Conservation (phyloP, 2,329 filamentous ascomycete species). For the Bipolaris gigantea region DNA sequence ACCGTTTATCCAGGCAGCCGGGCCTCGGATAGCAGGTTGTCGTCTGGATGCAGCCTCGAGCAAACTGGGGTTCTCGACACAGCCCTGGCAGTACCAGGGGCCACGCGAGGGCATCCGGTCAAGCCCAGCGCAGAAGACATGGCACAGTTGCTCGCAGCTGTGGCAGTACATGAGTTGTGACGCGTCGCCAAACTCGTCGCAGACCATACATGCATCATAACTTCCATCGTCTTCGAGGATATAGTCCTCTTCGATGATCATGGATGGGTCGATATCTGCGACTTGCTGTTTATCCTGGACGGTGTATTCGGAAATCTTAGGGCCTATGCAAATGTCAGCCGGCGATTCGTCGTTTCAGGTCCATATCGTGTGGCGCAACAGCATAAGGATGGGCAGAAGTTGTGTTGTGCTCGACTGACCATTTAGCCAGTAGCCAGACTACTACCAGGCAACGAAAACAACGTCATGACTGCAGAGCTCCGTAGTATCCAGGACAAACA, state of each 20-base stretch:
- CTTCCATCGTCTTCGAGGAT: slow-evolving; percentile 49
- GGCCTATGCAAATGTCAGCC: slow-evolving; percentile 47
- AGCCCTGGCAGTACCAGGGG: slow-evolving; percentile 90
- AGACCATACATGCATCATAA: slow-evolving; percentile 76
- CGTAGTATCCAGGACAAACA: slow-evolving; percentile 27
- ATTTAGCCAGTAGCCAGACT: slow-evolving; percentile 30
- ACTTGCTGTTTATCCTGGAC: slow-evolving; percentile 87
- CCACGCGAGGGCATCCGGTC: slow-evolving; percentile 70
- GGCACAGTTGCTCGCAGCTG: slow-evolving; percentile 84
- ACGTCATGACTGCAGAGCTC: slow-evolving; percentile 20
- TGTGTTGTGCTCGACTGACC: slow-evolving; percentile 36
- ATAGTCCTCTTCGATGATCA: slow-evolving; percentile 73
- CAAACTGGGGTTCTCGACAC: slow-evolving; percentile 51
- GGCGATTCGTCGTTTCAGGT: neutral
- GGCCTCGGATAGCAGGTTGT: slow-evolving; percentile 29
- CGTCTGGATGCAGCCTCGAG: slow-evolving; percentile 43
- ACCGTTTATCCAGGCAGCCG: slow-evolving; percentile 37
- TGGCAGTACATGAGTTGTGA: slow-evolving; percentile 88
- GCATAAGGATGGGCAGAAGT: slow-evolving; percentile 15
- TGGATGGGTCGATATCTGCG: slow-evolving; percentile 81
- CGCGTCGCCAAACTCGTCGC: slow-evolving; percentile 77
- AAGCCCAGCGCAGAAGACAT: slow-evolving; percentile 88
- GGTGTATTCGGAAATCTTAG: slow-evolving; percentile 60
- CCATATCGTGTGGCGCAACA: slow-evolving; percentile 7
- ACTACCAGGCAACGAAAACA: slow-evolving; percentile 24